Percentiles rank a stretch among this genome's conserved stretches.
These are phyloP conservation scores for Sarocladiaceae sp. DNA, from an alignment of 2,329 filamentous ascomycete genomes.

Conservation along the genomic window DNA sequence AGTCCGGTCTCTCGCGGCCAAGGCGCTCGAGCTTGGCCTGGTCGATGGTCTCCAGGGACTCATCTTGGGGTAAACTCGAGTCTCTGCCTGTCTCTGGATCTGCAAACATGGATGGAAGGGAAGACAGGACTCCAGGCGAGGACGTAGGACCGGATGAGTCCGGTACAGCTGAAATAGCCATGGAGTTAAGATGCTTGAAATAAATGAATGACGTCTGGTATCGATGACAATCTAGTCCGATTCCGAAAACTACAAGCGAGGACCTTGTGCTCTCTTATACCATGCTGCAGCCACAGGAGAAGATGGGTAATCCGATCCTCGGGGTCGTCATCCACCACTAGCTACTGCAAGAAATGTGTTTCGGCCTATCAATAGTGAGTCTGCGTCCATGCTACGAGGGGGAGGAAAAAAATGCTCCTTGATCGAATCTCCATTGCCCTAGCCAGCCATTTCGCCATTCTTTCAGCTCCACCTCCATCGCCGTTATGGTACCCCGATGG, in stretches of 20 bases:
- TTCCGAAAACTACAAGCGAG: too few relatives aligned
- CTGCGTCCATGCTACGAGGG: neutral
- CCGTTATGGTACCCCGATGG: neutral
- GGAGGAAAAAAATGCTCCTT: neutral
- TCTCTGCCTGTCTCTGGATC: neutral
- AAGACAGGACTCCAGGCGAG: neutral
- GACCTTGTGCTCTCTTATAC: too few relatives aligned
- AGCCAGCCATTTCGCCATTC: neutral
- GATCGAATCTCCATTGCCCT: neutral
- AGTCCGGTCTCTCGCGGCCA: constrained; percentile 53
- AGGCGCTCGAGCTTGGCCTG: constrained; percentile 48
- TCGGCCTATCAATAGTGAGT: neutral
- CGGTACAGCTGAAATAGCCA: neutral
- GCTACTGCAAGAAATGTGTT: too few relatives aligned
- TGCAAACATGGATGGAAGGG: neutral
- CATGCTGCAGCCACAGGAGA: neutral
- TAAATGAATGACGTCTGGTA: too few relatives aligned
- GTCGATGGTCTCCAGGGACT: constrained; percentile 9
- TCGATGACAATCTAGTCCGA: too few relatives aligned
- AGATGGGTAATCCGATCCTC: constrained; percentile 6
- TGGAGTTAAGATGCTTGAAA: neutral
- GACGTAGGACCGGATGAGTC: neutral
- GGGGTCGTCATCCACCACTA: neutral
- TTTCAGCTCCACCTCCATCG: neutral
- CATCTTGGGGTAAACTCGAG: constrained; percentile 3